phyloP scores from a whole-genome alignment of 345 rosid species.

The Arabis hirsuta region DNA sequence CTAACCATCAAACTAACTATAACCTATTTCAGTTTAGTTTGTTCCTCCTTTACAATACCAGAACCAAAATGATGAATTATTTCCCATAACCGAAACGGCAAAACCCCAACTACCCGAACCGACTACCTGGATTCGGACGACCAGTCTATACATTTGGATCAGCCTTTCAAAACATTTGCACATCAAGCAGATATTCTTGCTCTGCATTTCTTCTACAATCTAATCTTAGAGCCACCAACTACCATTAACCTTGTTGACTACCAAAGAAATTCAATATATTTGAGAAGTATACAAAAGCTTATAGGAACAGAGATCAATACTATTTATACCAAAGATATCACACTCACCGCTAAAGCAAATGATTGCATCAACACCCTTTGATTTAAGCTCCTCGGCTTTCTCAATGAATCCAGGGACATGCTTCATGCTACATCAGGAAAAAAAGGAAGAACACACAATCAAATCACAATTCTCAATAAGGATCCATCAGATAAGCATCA shows the following conservation, averaged over 20 bases:
- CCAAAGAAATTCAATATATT: neutral
- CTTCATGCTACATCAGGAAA: slow-evolving; percentile 56
- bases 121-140: no score
- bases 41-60: no score
- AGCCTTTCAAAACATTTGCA: no score
- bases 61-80: no score
- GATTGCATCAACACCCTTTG: slow-evolving; percentile 83
- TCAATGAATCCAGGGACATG: slow-evolving; percentile 97
- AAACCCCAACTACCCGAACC: no score
- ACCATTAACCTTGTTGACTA: neutral
- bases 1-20: no score
- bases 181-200: neutral
- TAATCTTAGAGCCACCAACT: neutral
- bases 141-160: no score
- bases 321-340: neutral
- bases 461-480: neutral
- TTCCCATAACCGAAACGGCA: no score
- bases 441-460: slow-evolving; percentile 11
- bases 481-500: neutral
- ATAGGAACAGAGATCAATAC: neutral
- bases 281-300: neutral
- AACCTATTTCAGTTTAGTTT: no score
- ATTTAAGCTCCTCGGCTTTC: slow-evolving; percentile 77
- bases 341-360: slow-evolving; percentile 79
- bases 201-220: neutral